These are phyloP conservation scores for Knoxia roxburghii DNA, from an alignment of 257 asterid genomes.

Conservation along the genomic window DNA sequence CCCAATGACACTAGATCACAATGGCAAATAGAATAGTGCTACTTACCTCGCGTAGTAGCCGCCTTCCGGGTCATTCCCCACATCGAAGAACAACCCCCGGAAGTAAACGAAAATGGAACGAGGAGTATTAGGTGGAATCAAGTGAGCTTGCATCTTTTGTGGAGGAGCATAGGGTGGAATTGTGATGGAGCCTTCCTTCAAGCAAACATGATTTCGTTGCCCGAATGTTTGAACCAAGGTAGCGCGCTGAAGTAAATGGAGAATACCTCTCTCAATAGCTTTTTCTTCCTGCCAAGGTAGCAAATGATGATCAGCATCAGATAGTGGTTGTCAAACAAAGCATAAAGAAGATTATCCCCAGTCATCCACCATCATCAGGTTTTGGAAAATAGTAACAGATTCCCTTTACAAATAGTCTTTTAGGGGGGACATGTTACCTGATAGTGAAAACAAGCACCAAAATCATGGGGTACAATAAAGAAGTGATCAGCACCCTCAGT, in stretches of 20 bases:
- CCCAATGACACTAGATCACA: background rate
- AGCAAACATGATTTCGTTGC: conserved; percentile 81
- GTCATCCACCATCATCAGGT: background rate
- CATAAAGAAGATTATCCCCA: background rate
- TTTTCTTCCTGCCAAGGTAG: conserved; percentile 65
- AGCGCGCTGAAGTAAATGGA: conserved; percentile 66
- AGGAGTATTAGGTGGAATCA: conserved; percentile 80
- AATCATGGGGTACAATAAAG: conserved; percentile 85
- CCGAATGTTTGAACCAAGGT: conserved; percentile 94
- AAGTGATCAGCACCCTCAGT: conserved; percentile 97
- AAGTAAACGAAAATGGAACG: conserved; percentile 90
- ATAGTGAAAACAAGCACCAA: conserved; percentile 91
- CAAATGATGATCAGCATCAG: background rate
- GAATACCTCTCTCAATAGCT: conserved; percentile 92
- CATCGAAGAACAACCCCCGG: conserved; percentile 83
- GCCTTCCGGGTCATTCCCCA: conserved; percentile 83
- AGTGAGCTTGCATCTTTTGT: conserved; percentile 83
- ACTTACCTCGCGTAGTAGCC: conserved; percentile 81
- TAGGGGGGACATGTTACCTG: conserved; percentile 35
- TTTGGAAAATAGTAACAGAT: background rate
- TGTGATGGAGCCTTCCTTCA: conserved; percentile 68
- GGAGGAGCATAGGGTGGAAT: conserved; percentile 96
- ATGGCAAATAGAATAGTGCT: background rate
- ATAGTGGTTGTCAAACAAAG: background rate
- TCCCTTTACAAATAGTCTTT: background rate